Conservation (phyloP, 345 rosid genomes). For the Orychophragmus violaceus region DNA sequence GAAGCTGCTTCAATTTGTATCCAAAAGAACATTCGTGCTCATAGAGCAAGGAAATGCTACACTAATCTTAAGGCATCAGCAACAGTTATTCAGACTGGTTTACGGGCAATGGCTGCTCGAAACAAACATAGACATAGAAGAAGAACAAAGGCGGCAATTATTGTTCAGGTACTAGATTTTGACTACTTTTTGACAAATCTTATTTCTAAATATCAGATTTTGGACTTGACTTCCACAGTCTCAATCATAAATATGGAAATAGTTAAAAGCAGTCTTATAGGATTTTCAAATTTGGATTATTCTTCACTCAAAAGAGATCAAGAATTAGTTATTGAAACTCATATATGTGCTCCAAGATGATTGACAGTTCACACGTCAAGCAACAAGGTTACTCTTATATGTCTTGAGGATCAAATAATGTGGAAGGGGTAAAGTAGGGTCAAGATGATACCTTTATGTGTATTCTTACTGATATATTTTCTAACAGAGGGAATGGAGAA, state of each 20-base stretch:
- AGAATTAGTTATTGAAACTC: neutral
- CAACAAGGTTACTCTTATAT: neutral
- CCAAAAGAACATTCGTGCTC: constrained; percentile 43
- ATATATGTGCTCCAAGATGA: neutral
- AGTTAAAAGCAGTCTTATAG: neutral
- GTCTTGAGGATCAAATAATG: neutral
- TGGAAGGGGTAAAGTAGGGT: neutral
- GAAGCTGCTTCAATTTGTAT: constrained; percentile 50
- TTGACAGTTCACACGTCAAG: too few relatives aligned
- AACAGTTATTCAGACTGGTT: constrained; percentile 47
- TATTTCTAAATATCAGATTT: neutral
- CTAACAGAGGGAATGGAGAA: constrained; percentile 53
- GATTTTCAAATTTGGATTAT: neutral
- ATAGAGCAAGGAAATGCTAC: constrained; percentile 40
- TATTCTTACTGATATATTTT: neutral
- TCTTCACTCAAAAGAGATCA: neutral
- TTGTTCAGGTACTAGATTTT: constrained; percentile 42
- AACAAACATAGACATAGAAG: constrained; percentile 45
- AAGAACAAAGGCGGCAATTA: constrained; percentile 52
- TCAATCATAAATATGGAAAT: neutral
- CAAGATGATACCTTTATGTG: neutral
- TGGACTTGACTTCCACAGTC: neutral
- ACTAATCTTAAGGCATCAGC: constrained; percentile 40
- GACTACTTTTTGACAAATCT: neutral
- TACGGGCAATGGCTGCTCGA: constrained; percentile 54